Base-by-base conservation (phyloP, 352 stramenopile genomes). In the Phytophthora chlamydospora region DNA sequence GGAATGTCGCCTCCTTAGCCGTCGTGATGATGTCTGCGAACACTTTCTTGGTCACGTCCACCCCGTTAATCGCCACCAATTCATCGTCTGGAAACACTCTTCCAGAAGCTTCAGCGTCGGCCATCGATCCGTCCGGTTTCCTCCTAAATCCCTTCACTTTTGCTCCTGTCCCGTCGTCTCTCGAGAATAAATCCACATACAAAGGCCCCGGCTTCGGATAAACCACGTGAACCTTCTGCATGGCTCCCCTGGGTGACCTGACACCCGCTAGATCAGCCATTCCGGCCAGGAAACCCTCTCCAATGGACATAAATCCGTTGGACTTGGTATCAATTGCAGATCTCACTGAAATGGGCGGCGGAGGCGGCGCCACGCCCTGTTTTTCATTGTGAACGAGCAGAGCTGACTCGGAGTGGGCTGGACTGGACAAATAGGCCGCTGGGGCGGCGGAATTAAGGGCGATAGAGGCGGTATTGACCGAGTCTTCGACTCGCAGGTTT, bases 181-280 rank as follows among this genome's bases (percentile, higher is more conserved):
- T 73, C 4, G 85, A 94, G 68, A 85, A 90, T 52, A 94, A 70
- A 58, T 94, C 85, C 39, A 94, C 70, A 47, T 77, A 90, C 19
- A 94, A 51, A 4, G 85, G 80, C 0, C 76, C 83, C 0, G 72
- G 62, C 0, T 73, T 72, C 8, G 53, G 39, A 53, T 93, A 93
- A 19, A 83, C 54, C 24, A 94, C 71, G 14, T 75, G 65, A 4
- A 87, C 71, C 7, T 58, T 64, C 32, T 68, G 59, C 34, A 60
- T 14, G 1, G 50, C 42, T 7, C 60, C 60, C 57, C 55, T 51
- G 9, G 66, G 67, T 0, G 66, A 68, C 7, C 71, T 71, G 2
- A 67, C 55, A n/a, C 45, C 58, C 16, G 62, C 50, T 31, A 76
- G 75, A 11, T 71, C 66, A 10, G 64, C 42, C 54, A 73, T 61